Evolutionary conservation across 106 monocot genomes (phyloP).

Genomic region (Gastrodia elata): DNA sequence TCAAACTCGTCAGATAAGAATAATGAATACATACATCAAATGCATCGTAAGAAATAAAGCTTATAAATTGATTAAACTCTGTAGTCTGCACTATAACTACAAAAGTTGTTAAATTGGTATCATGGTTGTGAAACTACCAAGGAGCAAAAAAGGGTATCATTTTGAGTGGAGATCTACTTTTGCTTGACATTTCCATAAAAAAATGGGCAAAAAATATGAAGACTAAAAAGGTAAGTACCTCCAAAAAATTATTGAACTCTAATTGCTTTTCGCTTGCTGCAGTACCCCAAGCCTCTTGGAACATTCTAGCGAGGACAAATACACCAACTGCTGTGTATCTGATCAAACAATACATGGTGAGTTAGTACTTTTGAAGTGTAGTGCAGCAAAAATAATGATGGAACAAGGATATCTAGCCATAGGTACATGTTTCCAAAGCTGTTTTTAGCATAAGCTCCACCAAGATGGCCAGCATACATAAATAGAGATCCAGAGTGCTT

Average conservation of each 20-base stretch:
- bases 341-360: conserved; percentile 12
- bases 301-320: conserved; percentile 80
- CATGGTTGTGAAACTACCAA: neutral
- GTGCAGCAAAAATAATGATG: conserved; percentile 2
- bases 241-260: conserved; percentile 87
- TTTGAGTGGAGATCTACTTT: neutral
- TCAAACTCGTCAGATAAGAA: neutral
- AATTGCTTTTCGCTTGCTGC: conserved; percentile 58
- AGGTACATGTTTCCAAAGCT: conserved; percentile 97
- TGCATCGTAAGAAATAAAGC: neutral
- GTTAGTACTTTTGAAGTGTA: conserved; percentile 1
- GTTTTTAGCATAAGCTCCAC: conserved; percentile 99
- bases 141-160: neutral
- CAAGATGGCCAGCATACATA: conserved; percentile 99
- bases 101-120: neutral
- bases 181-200: neutral
- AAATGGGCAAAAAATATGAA: neutral
- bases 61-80: neutral
- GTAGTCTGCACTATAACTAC: neutral
- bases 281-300: conserved; percentile 85
- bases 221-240: conserved; percentile 31
- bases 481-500: conserved; percentile 99
- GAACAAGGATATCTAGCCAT: neutral
- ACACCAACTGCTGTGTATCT: conserved; percentile 99
- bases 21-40: conserved; percentile 4